phyloP scores from a whole-genome alignment of 2,329 filamentous ascomycete genomes.

The Aspergillus neotritici region DNA sequence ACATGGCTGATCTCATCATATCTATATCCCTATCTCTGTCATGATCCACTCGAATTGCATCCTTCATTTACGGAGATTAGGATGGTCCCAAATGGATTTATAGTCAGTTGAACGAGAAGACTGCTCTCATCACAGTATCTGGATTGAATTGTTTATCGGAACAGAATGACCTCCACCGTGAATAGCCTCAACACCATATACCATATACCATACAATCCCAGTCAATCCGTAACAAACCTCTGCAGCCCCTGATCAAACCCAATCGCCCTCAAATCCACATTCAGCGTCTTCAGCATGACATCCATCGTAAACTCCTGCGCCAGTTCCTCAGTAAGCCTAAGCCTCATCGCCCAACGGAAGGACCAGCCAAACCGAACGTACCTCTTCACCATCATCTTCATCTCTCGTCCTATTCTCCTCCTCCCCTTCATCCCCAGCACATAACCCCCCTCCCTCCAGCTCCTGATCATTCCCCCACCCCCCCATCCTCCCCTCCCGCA shows the following conservation, averaged over 20 bases:
- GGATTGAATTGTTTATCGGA: too few species aligned
- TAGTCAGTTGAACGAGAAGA: too few species aligned
- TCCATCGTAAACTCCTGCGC: slow-evolving; percentile 61
- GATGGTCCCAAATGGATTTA: too few species aligned
- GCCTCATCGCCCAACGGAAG: slow-evolving; percentile 4
- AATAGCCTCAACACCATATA: not conserved
- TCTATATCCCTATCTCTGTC: too few species aligned
- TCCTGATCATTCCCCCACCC: slow-evolving; percentile 34
- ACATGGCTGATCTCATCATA: too few species aligned
- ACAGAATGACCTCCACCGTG: too few species aligned
- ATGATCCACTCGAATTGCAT: too few species aligned
- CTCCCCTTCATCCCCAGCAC: slow-evolving; percentile 30
- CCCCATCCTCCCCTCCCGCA: slow-evolving; percentile 37
- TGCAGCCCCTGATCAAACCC: slow-evolving; percentile 56
- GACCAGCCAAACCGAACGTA: slow-evolving; percentile 30
- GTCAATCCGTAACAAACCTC: slow-evolving; percentile 46
- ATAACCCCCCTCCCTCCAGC: slow-evolving; percentile 35
- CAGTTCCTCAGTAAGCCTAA: slow-evolving; percentile 1
- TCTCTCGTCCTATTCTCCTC: slow-evolving; percentile 23
- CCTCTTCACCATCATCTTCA: slow-evolving; percentile 35
- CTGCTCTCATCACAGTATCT: too few species aligned
- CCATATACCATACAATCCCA: not conserved
- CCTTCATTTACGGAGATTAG: too few species aligned
- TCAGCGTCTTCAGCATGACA: slow-evolving; percentile 62
- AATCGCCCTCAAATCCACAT: slow-evolving; percentile 58